phyloP scores from a whole-genome alignment of 1,139 yeast species.

The Sugiyamaella neomexicana region DNA sequence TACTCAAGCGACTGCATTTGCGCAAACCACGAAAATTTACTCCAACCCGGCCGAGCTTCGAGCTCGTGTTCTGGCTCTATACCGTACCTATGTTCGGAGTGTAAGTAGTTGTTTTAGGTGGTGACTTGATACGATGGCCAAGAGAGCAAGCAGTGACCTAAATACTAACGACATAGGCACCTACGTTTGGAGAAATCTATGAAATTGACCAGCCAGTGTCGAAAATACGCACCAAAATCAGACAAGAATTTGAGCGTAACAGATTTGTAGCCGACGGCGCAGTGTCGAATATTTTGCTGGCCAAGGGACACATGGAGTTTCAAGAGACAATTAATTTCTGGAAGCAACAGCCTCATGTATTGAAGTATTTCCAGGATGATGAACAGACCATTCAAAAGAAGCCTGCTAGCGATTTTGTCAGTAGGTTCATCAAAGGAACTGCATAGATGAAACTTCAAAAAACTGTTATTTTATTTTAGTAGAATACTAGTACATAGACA shows the following conservation, averaged over 20 bases:
- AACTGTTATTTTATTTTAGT: neutral
- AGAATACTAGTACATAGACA: slow-evolving; percentile 5
- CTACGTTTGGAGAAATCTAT: slow-evolving; percentile 55
- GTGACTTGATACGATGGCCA: too few species aligned
- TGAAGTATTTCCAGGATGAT: slow-evolving; percentile 76
- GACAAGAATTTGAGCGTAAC: slow-evolving; percentile 89
- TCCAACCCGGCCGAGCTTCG: slow-evolving; percentile 62
- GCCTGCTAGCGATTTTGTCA: slow-evolving; percentile 49
- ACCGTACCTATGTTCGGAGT: slow-evolving; percentile 69
- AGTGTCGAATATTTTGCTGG: slow-evolving; percentile 64
- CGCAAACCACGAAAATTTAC: slow-evolving; percentile 75
- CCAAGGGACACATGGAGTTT: slow-evolving; percentile 89
- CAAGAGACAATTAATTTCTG: slow-evolving; percentile 87
- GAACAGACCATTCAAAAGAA: slow-evolving; percentile 40
- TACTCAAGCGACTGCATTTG: slow-evolving; percentile 78
- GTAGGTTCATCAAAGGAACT: slow-evolving; percentile 65
- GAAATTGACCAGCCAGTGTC: slow-evolving; percentile 85
- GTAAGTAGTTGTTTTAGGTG: too few species aligned
- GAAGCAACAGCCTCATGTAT: slow-evolving; percentile 86
- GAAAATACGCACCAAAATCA: slow-evolving; percentile 73
- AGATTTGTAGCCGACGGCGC: slow-evolving; percentile 68
- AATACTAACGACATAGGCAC: slow-evolving; percentile 40
- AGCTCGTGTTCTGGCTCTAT: slow-evolving; percentile 63
- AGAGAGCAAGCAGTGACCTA: too few species aligned
- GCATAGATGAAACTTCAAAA: slow-evolving; percentile 17